Base-by-base conservation (phyloP, 2,329 filamentous ascomycete genomes). In the Aspergillus pseudonomiae region DNA sequence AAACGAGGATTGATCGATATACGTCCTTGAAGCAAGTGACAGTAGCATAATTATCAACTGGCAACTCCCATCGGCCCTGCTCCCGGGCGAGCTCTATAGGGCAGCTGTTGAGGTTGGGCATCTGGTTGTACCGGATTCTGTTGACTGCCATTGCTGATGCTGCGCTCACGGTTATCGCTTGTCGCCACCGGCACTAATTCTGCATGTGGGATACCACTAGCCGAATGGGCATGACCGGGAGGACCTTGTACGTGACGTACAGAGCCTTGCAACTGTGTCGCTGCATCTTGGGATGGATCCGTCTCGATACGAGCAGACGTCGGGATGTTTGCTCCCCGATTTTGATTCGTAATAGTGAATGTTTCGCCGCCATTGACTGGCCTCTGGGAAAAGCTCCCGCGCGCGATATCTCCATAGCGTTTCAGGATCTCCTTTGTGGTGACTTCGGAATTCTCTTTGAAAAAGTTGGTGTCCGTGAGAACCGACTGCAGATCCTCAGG, bases 401-500 rank as follows among this genome's bases (percentile, higher is more conserved):
- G 91, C 79, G 80, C 88, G 66, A 95, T 90, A 73, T 96, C 92
- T 57, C 93, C 93, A 78, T 96, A 97, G 62, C 93, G 89, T 77
- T 94, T 96, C 58, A 99, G 85, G 60, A 99, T 98, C 73, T 99
- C 95, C 78, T 99, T 99, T 6, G 94, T 96, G 1, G 94, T 97
- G 66, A 97, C 89, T 64, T 99, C 94, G 53, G 91, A 89, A 67
- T 86, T 89, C 73, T 88, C 91, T 75, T 89, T 92, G 79, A 96
- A 94, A 58, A 97, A 86, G 26, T 86, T 86, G 5, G 89, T 89
- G 77, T 99, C 94, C 74, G 90, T 92, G 30, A 98, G 84, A 59
- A 97, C 89, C 59, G 91, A 90, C 72, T 94, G 89, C 30, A 99
- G 86, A 74, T 98, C 94, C 75, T 96, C 93, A 0, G 95, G 95